Base-by-base conservation (phyloP, 2,329 filamentous ascomycete species). In the Macroventuria anomochaeta region DNA sequence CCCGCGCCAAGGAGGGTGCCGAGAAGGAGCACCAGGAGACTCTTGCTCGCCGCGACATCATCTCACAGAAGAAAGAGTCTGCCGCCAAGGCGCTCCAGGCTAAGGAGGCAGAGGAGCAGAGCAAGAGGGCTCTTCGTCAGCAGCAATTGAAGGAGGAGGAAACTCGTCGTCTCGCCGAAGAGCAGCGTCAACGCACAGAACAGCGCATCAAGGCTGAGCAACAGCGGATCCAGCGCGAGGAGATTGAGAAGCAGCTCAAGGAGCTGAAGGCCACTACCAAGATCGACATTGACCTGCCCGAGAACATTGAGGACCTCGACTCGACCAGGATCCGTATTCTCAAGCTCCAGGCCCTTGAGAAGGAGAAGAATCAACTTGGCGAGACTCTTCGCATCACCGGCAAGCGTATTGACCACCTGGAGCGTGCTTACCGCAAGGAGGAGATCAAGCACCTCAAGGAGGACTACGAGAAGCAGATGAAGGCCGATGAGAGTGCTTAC, bases 11-110 rank as follows among this genome's bases (percentile, higher is more conserved):
- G 79, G 89, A 87, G 61, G 95, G 93, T 55, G 90, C 91, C n/a
- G 91, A 95, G 73, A 83, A 96, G 79, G 95, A 99, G 78, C 93
- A 97, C 72, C 83, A 85, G 55, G 91, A 93, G 29, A 91, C 88
- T 36, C 83, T 99, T 41, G 87, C 88, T 54, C 89, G 95, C 66
- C 93, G 96, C 75, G 89, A 93, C 5, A 77, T 96, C 63, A 99
- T 99, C 66, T 89, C 96, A 73, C 96, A 96, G 83, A 93, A 93
- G 80, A 97, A 97, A 82, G 93, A 97, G 73, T 90, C 91, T 62
- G 92, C 91, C n/a, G 90, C 91, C 10, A 92, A 93, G 75, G 85
- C 91, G 38, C 86, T 93, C 65, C 91, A 95, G 57, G 88, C 88
- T 74, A 91, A 90, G 75, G 93, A 97, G 75, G 92, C 92, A 71